Evolutionary conservation across 192 early-diverging fungal species (phyloP), one percentile per base, ranked within the genome.

Genomic region (Kappamyces sp.): DNA sequence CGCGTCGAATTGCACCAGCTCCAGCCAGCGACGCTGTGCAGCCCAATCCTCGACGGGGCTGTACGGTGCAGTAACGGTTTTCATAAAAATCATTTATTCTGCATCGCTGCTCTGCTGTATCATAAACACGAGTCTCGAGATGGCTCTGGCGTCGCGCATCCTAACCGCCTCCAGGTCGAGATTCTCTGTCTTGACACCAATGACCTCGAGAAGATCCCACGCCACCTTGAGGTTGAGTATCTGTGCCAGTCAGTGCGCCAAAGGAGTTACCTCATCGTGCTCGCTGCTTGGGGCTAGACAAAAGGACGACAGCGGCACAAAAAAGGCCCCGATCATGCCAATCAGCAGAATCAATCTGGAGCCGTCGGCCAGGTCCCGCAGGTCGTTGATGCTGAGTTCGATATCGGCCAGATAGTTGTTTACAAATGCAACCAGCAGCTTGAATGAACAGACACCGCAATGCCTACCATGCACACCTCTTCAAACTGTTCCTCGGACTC

Each of bases 381-480:
- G 47, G 12, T 47, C 63, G 51, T 67, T 52, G 40, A 72, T 9
- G 2, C 47, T 51, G 51, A 72, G 59, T 37, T 55, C 44, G 42
- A 64, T 55, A 13, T 36, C 43, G 47, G 61, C 64, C 2, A 72
- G 62, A 12, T 57, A 59, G 3, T 53, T 23, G 50, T 67, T 67
- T 36, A 49, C 33, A 43, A 65, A 72, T 40, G 66, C 63, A 7
- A 62, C 62, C 9, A 71, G 61, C n/a, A 71, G 62, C 69, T 70
- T 33, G 15, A 9, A 50, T 3, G 57, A 35, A 8, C n/a, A 3
- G 57, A 34, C 5, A 9, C 6, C 13, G 57, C 15, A 12, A 23
- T 41, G 39, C 40, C 39, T 51, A 70, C 69, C 52, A 40, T 40
- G 49, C 55, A 58, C 36, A 71, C 61, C 47, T 71, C 65, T 5